Percentiles rank a stretch among this genome's conserved stretches.
Evolutionary conservation across 331 rosid genomes (phyloP).

Genomic region (Dryas integrifolia): DNA sequence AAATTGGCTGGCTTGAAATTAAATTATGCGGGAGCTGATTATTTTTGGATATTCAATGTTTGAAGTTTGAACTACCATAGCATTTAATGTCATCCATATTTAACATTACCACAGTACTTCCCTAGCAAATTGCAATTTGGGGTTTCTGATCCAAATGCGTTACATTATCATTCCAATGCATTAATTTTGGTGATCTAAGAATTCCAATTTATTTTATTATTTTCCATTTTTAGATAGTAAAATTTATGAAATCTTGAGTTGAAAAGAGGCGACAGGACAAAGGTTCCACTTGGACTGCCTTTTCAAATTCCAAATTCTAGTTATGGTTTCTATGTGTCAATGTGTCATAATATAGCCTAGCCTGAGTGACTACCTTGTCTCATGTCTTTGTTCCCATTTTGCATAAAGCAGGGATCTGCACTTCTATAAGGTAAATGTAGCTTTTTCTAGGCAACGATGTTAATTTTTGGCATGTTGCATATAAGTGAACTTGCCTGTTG

Average conservation of each 20-base stretch:
- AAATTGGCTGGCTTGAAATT: neutral
- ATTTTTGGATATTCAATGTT: neutral
- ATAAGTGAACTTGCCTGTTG: neutral
- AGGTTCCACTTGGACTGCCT: neutral
- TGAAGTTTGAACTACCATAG: neutral
- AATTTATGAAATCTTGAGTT: neutral
- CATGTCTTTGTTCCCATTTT: neutral
- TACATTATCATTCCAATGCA: neutral
- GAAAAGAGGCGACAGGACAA: neutral
- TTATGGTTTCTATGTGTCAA: neutral
- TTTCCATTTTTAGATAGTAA: neutral
- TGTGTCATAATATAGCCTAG: neutral
- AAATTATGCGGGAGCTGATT: neutral
- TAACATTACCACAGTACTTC: neutral
- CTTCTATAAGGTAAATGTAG: neutral
- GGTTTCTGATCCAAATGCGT: neutral
- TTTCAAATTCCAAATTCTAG: neutral
- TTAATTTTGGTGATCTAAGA: neutral
- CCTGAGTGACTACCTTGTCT: neutral
- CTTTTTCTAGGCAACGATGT: neutral
- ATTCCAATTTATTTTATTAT: neutral
- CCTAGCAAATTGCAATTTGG: neutral
- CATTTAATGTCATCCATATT: neutral
- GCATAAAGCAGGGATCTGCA: neutral
- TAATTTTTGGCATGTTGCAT: neutral